Percentiles rank a stretch among this genome's conserved stretches.
Conservation (phyloP, 2,329 filamentous ascomycete species). For the Paraconiothyrium sp. region DNA sequence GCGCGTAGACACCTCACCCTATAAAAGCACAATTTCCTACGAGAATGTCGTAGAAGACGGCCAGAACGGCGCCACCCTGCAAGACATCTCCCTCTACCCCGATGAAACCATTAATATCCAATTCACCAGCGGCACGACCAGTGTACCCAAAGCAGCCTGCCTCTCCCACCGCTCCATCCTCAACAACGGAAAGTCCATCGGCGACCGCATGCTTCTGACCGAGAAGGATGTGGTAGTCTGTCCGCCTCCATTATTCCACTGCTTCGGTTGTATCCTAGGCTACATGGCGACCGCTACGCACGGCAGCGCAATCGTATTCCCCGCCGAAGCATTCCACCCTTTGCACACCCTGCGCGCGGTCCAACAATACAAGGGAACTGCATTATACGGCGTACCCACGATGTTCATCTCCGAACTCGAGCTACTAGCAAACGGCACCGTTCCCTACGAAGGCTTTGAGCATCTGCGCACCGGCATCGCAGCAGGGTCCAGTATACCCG, state of each 20-base stretch:
- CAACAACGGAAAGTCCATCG: constrained; percentile 90
- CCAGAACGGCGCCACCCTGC: constrained; percentile 53
- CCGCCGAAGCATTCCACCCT: constrained; percentile 87
- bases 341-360: constrained; percentile 72
- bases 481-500: constrained; percentile 85
- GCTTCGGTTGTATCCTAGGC: constrained; percentile 91
- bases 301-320: constrained; percentile 83
- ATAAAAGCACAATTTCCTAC: constrained; percentile 54
- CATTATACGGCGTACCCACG: constrained; percentile 88
- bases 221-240: constrained; percentile 74
- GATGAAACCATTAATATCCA: constrained; percentile 91
- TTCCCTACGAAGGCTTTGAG: constrained; percentile 63
- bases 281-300: constrained; percentile 91
- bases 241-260: constrained; percentile 69
- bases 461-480: constrained; percentile 88
- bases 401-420: constrained; percentile 95
- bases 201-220: constrained; percentile 81
- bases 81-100: constrained; percentile 61
- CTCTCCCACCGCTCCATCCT: constrained; percentile 86
- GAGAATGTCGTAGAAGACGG: constrained; percentile 57
- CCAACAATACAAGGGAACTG: constrained; percentile 70
- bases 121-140: constrained; percentile 96
- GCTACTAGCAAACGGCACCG: constrained; percentile 66
- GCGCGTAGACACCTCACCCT: constrained; percentile 56
- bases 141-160: constrained; percentile 89